Conservation (phyloP, 257 asterid species). For the Sherardia arvensis region DNA sequence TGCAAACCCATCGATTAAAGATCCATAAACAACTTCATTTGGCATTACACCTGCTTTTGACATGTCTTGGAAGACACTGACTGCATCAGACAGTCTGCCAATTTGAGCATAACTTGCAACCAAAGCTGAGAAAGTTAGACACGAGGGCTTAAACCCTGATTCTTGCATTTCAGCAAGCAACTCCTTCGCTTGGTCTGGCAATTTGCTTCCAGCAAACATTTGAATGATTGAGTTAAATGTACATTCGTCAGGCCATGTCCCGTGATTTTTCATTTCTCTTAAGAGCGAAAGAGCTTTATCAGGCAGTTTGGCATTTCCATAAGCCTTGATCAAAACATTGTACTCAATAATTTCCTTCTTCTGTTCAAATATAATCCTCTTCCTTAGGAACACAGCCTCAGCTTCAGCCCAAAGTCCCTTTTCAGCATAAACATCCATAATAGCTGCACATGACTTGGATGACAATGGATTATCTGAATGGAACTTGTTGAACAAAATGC, state of each 20-base stretch:
- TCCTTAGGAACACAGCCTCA: constrained; percentile 49
- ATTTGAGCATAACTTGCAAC: constrained; percentile 48
- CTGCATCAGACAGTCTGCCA: constrained; percentile 49
- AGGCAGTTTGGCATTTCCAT: constrained; percentile 58
- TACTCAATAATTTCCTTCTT: constrained; percentile 61
- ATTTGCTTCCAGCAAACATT: constrained; percentile 63
- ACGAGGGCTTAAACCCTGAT: constrained; percentile 51
- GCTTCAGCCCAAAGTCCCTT: constrained; percentile 81
- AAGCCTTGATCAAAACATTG: constrained; percentile 93
- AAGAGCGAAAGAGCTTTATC: constrained; percentile 68
- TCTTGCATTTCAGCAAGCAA: constrained; percentile 60
- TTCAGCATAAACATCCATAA: constrained; percentile 76
- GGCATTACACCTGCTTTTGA: constrained; percentile 45
- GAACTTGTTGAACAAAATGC: constrained; percentile 38
- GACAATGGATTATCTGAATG: constrained; percentile 38
- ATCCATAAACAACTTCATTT: constrained; percentile 71
- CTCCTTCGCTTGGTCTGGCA: constrained; percentile 52
- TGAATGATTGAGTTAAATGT: constrained; percentile 82
- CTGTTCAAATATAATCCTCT: constrained; percentile 34
- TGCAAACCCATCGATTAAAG: constrained; percentile 61
- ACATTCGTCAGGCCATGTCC: constrained; percentile 90
- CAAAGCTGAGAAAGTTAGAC: constrained; percentile 60
- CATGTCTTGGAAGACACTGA: constrained; percentile 58
- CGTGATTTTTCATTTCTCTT: constrained; percentile 77
- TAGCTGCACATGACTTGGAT: constrained; percentile 57